Evolutionary conservation across 1,139 yeast species (phyloP).

Genomic region (Pneumocystis murina): DNA sequence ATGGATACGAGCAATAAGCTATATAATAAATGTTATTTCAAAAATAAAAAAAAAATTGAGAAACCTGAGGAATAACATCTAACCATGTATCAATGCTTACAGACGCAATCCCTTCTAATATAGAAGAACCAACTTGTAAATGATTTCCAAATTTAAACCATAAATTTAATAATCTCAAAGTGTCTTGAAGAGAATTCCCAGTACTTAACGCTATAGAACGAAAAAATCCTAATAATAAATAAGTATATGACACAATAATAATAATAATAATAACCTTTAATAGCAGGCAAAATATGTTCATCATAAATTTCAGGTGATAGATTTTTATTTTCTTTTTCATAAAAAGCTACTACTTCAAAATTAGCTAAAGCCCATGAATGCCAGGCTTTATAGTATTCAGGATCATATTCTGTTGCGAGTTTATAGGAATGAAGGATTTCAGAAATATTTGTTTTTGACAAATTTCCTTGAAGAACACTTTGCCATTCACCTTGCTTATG

Average conservation of each 20-base stretch:
- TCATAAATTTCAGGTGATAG: slow-evolving; percentile 18
- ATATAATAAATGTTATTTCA: not conserved
- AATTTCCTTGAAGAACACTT: slow-evolving; percentile 56
- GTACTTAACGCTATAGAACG: slow-evolving; percentile 81
- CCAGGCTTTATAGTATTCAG: slow-evolving; percentile 96
- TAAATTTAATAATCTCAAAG: slow-evolving; percentile 69
- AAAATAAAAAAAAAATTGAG: not conserved
- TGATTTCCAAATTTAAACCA: slow-evolving; percentile 96
- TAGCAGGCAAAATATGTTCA: slow-evolving; percentile 15
- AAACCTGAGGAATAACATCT: slow-evolving; percentile 72
- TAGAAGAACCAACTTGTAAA: slow-evolving; percentile 78
- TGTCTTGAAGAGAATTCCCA: slow-evolving; percentile 82
- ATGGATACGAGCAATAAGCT: slow-evolving; percentile 80
- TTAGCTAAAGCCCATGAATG: slow-evolving; percentile 98
- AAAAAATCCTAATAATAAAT: slow-evolving; percentile 63
- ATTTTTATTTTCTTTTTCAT: slow-evolving; percentile 20
- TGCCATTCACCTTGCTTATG: slow-evolving; percentile 98
- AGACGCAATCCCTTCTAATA: slow-evolving; percentile 81
- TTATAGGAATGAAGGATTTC: slow-evolving; percentile 78
- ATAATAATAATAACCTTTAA: slow-evolving; percentile 7
- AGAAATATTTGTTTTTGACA: slow-evolving; percentile 53
- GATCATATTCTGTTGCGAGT: slow-evolving; percentile 87
- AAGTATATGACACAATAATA: not conserved
- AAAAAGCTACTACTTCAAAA: slow-evolving; percentile 75
- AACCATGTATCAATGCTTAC: slow-evolving; percentile 88